Evolutionary conservation across 192 early-diverging fungal genomes (phyloP), one percentile per base, ranked within the genome.

Genomic region (Dispira simplex): DNA sequence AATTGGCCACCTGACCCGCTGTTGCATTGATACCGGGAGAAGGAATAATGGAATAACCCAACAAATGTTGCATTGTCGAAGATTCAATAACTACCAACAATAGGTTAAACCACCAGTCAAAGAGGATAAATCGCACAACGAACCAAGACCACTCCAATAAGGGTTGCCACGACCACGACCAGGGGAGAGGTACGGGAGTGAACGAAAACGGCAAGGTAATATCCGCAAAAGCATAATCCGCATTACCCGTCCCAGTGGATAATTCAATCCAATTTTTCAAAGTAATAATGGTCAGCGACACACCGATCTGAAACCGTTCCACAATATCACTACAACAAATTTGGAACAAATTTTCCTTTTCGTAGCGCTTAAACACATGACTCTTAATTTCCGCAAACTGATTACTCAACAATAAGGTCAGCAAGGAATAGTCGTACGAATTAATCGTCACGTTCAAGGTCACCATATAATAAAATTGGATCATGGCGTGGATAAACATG

Each of bases 321-420:
- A 97, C 93, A 46, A 97, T 90, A 75, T 99, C 95, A 47, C 83
- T 83, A 70, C 96, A 99, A 47, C 82, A 82, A 12, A 99, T 67
- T 68, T 99, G 95, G 70, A 97, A 99, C 64, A 99, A 74, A 70
- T 95, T 96, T 65, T 96, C 97, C 66, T 85, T 82, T 72, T 99
- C 97, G 81, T 91, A 97, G 55, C 83, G 85, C 65, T 99, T 99
- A 64, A 97, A 99, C 8, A 99, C 97, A 47, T 84, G 87, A 64
- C 90, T 85, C 66, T 99, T 99, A 71, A 99, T 94, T 68, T 99
- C 97, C 10, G 93, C 90, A 81, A 99, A 99, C 75, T 97, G 97
- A 67, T 97, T 97, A 44, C 86, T 89, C 46, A 99, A 83, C 23
- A 99, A 79, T 44, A 99, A 68, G n/a, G 93, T 89, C 39, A 99